A percentile compares a stretch with the other conserved stretches of the same genome.
Evolutionary conservation across 495 filamentous ascomycete species (phyloP).

Genomic region (Elasticomyces elasticus): DNA sequence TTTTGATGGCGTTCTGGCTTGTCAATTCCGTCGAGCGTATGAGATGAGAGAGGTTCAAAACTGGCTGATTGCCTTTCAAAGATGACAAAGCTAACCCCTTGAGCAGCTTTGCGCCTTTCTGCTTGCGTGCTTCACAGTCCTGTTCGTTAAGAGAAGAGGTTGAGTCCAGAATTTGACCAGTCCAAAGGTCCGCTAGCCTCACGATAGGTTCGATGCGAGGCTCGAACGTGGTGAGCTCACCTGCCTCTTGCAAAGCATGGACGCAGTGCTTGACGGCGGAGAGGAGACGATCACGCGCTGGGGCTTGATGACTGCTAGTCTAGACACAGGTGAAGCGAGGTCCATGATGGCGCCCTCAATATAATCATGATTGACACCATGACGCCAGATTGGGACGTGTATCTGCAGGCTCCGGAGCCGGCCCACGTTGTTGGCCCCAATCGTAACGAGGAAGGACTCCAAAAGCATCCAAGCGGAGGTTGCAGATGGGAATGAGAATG

Average conservation of each 20-base stretch:
- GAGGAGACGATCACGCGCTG: constrained; percentile 1
- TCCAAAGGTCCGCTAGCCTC: not conserved
- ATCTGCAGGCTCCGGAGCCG: not conserved
- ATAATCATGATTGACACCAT: not conserved
- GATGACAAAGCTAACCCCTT: not conserved
- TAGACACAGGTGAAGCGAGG: not conserved
- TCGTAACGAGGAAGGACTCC: not conserved
- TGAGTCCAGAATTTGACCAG: not conserved
- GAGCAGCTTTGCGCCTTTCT: not conserved
- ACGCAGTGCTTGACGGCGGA: not conserved
- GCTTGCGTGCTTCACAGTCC: not conserved
- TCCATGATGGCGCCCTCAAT: constrained; percentile 4
- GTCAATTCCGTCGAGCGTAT: no score
- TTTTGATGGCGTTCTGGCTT: no score
- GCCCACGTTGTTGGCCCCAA: not conserved
- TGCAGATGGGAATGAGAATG: not conserved
- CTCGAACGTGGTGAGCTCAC: not conserved
- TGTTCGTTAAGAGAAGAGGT: not conserved
- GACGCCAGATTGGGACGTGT: not conserved
- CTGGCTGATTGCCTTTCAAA: not conserved
- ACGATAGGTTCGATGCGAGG: not conserved
- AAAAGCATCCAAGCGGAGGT: not conserved
- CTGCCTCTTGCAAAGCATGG: not conserved
- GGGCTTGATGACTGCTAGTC: not conserved
- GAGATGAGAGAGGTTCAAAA: not conserved